phyloP scores from a whole-genome alignment of 345 rosid genomes.

The Bruguiera parviflora region DNA sequence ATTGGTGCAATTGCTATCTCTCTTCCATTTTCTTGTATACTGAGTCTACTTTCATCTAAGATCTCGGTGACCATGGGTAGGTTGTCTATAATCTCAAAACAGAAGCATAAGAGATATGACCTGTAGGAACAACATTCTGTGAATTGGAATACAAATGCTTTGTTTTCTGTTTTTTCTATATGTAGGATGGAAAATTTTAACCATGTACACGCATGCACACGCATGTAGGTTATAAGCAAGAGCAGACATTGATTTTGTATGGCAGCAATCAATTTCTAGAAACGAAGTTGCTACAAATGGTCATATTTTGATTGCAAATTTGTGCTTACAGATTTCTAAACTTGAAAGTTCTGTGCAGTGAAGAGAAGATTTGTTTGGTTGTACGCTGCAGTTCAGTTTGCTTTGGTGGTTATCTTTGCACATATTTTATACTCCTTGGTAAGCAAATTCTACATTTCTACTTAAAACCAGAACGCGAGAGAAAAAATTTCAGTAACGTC shows the following conservation, averaged over 20 bases:
- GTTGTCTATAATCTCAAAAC: slow-evolving; percentile 10
- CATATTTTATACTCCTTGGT: slow-evolving; percentile 83
- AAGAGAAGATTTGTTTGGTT: slow-evolving; percentile 84
- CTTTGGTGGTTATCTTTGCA: slow-evolving; percentile 76
- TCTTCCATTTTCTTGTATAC: slow-evolving; percentile 82
- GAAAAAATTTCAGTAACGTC: not conserved
- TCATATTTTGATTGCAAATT: not conserved
- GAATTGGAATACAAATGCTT: not conserved
- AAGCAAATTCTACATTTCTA: slow-evolving; percentile 20
- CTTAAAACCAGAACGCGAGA: not conserved
- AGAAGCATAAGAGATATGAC: not conserved
- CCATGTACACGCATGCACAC: too few species aligned
- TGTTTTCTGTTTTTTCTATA: not conserved
- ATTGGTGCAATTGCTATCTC: slow-evolving; percentile 83
- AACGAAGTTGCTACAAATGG: not conserved
- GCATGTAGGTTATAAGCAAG: too few species aligned
- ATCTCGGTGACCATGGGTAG: slow-evolving; percentile 90
- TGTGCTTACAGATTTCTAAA: not conserved
- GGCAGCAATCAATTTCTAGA: too few species aligned
- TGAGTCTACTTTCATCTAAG: slow-evolving; percentile 85
- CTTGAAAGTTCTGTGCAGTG: slow-evolving; percentile 42
- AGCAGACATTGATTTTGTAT: too few species aligned
- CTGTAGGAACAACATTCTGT: not conserved
- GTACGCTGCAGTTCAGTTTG: slow-evolving; percentile 76
- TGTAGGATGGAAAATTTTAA: too few species aligned